Evolutionary conservation across 2,329 filamentous ascomycete genomes (phyloP).

Genomic region (Fusarium paranaense): DNA sequence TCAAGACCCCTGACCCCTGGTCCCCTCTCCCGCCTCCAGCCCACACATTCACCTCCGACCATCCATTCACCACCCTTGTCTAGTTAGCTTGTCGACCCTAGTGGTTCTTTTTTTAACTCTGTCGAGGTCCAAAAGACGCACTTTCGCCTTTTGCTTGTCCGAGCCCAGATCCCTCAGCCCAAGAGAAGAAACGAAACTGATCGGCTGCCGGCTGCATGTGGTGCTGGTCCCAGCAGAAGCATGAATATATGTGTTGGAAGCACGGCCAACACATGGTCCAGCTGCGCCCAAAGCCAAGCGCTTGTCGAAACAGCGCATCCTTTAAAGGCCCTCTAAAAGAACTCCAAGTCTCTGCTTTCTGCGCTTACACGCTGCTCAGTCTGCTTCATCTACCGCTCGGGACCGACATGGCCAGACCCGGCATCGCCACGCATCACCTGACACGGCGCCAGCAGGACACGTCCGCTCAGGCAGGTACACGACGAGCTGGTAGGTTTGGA

Average conservation of each 20-base stretch:
- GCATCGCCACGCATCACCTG: constrained; percentile 19
- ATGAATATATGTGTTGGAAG: background rate
- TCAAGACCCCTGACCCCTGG: constrained; percentile 28
- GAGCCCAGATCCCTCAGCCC: background rate
- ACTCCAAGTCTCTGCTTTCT: constrained; percentile 7
- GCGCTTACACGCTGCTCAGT: constrained; percentile 16
- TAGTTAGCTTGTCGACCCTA: no score
- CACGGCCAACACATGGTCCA: constrained; percentile 12
- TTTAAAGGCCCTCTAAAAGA: constrained; percentile 7
- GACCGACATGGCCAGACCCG: constrained; percentile 10
- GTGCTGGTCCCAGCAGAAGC: constrained; percentile 23
- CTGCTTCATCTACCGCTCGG: constrained; percentile 15
- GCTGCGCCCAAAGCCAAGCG: constrained; percentile 23
- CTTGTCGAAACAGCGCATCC: constrained; percentile 29
- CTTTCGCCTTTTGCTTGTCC: background rate
- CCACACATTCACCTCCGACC: constrained; percentile 12
- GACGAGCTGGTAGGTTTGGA: background rate
- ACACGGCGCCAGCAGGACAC: background rate
- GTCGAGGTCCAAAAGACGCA: background rate
- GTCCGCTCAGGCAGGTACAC: background rate
- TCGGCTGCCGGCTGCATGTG: background rate
- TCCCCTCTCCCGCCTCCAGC: constrained; percentile 21
- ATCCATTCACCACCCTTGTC: constrained; percentile 1
- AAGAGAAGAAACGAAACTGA: background rate
- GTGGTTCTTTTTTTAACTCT: constrained; percentile 34